phyloP scores from a whole-genome alignment of 305 asterid species.

The Fraxinus sp. region DNA sequence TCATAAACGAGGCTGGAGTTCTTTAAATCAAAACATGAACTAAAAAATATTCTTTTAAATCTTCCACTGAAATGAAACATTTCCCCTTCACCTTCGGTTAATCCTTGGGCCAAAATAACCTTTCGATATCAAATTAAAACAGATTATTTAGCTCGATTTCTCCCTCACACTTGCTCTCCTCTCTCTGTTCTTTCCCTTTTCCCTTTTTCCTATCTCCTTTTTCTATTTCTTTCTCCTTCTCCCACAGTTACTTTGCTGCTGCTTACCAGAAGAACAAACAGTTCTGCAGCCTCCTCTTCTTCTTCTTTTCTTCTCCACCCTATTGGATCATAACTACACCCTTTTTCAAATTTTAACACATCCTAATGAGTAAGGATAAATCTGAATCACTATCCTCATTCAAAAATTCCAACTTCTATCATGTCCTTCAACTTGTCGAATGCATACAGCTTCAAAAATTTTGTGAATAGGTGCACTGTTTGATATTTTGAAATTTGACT shows the following conservation, averaged over 20 bases:
- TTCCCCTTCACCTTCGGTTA: background rate
- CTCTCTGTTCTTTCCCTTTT: background rate
- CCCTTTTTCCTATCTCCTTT: background rate
- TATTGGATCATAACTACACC: background rate
- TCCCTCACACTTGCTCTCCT: background rate
- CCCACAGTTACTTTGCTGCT: background rate
- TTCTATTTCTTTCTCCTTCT: background rate
- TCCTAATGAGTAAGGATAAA: background rate
- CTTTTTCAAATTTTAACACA: background rate
- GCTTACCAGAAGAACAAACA: background rate
- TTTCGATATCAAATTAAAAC: background rate
- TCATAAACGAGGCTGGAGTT: background rate
- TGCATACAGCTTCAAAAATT: background rate
- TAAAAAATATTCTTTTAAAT: background rate
- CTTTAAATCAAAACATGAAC: background rate
- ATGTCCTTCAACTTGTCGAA: background rate
- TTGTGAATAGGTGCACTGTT: background rate
- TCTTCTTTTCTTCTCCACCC: background rate
- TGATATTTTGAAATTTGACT: background rate
- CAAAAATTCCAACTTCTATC: background rate
- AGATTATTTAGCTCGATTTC: background rate
- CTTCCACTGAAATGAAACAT: background rate
- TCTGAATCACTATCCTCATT: background rate
- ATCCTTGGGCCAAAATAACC: background rate
- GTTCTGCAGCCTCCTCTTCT: background rate